Evolutionary conservation across 352 stramenopile species (phyloP).

Genomic region (Peronospora farinosa): DNA sequence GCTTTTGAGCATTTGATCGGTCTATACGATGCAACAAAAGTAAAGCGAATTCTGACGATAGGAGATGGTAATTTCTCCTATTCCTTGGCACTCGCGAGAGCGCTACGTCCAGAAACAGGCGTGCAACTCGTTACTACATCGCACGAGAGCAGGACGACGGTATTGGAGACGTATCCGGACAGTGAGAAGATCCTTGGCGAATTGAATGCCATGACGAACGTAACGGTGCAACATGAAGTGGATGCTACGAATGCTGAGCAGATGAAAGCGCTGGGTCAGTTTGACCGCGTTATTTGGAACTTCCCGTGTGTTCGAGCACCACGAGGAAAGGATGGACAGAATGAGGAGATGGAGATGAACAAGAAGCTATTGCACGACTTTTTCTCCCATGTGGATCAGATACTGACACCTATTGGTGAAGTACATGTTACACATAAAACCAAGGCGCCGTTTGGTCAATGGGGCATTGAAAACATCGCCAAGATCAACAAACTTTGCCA

Average conservation of each 20-base stretch:
- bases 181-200: conserved; percentile 71
- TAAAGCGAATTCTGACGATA: conserved; percentile 81
- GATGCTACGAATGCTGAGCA: conserved; percentile 86
- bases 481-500: conserved; percentile 40
- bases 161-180: conserved; percentile 88
- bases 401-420: conserved; percentile 67
- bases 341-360: conserved; percentile 93
- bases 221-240: conserved; percentile 79
- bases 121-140: conserved; percentile 86
- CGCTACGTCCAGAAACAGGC: conserved; percentile 27
- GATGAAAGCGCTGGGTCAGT: conserved; percentile 60
- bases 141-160: conserved; percentile 84
- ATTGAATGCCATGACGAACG: conserved; percentile 55
- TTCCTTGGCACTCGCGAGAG: conserved; percentile 84
- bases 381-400: conserved; percentile 52
- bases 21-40: conserved; percentile 46
- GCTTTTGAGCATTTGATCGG: conserved; percentile 26
- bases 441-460: conserved; percentile 87
- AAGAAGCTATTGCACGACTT: conserved; percentile 89
- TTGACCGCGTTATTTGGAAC: conserved; percentile 94
- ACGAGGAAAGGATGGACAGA: conserved; percentile 93
- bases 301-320: conserved; percentile 91
- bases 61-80: conserved; percentile 96
- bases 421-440: conserved; percentile 96
- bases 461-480: conserved; percentile 73